Evolutionary conservation across 176 grass and related monocot species (phyloP), one percentile per base, ranked within the genome.

Genomic region (Carex myosuroides): DNA sequence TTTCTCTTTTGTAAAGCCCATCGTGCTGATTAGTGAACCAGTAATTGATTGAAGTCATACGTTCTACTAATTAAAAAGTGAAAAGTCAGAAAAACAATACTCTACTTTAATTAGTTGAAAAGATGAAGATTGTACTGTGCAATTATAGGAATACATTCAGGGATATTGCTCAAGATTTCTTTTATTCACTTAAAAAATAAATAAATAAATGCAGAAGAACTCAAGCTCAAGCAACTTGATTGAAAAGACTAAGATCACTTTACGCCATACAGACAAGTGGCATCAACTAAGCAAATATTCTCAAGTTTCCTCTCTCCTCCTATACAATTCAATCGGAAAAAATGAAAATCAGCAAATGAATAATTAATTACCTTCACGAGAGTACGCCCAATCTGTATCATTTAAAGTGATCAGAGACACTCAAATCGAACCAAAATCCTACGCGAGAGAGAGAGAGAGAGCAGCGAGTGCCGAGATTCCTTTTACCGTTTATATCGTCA

Each of bases 221-320:
- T 10, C 5, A 46, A 81, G 17, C 20, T 78, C 39, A 80, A 80
- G 20, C 39, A 82, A 82, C 39, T 67, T 54, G 17, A 82, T 50
- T 82, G 13, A 4, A 26, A 67, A 82, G 60, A 26, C 12, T 48
- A 16, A 65, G 56, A 67, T 64, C 20, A 82, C 80, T 63, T 82
- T 82, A 82, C 80, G 60, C 30, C 80, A 62, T 39, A 39, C 13
- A 26, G 7, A 65, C 80, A 82, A 82, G 80, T 66, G 54, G 52
- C 52, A 56, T 79, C 75, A 54, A 32, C 54, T 79, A 59, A 37
- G 54, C 54, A 63, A 24, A 21, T 62, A 37, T 60, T 62, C 56
- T 62, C 18, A n/a, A 56, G 75, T 35, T 37, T 18, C 3, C 13
- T 64, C 16, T 53, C 58, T 66, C 37, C 44, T 46, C 4, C 30